These are phyloP conservation scores for Spinacia oleracea DNA, from an alignment of 179 eudicot species.

Conservation along the genomic window DNA sequence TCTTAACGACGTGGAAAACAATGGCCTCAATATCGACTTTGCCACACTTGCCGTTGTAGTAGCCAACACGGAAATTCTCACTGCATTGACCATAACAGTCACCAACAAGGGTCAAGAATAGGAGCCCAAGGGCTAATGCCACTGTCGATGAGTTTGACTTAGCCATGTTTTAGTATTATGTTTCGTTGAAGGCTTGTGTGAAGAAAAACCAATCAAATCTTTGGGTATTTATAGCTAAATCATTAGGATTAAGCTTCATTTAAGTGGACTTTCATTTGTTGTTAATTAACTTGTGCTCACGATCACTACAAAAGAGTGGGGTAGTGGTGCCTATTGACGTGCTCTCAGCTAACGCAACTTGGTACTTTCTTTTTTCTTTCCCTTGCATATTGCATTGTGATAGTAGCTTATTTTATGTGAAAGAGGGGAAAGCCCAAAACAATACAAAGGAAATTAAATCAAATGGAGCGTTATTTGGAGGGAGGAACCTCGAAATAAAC, in stretches of 20 bases:
- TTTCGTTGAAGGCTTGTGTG: not conserved
- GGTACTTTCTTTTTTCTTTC: not conserved
- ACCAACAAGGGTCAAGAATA: slow-evolving; percentile 32
- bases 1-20: slow-evolving; percentile 21
- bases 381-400: no score
- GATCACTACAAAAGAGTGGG: not conserved
- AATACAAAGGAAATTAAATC: no score
- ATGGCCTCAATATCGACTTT: slow-evolving; percentile 24
- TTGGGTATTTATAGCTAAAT: slow-evolving; percentile 7
- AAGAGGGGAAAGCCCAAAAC: no score
- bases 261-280: not conserved
- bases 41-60: slow-evolving; percentile 29
- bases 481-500: no score
- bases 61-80: slow-evolving; percentile 11
- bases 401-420: no score
- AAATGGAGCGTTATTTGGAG: no score
- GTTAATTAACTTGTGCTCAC: not conserved
- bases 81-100: slow-evolving; percentile 31
- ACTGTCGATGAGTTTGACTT: slow-evolving; percentile 12
- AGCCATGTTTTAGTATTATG: slow-evolving; percentile 14
- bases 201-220: not conserved
- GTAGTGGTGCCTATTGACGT: not conserved
- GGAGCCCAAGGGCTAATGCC: slow-evolving; percentile 31
- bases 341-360: not conserved
- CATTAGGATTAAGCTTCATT: not conserved